Evolutionary conservation across 495 filamentous ascomycete species (phyloP).

Genomic region (Glonium stellatum): DNA sequence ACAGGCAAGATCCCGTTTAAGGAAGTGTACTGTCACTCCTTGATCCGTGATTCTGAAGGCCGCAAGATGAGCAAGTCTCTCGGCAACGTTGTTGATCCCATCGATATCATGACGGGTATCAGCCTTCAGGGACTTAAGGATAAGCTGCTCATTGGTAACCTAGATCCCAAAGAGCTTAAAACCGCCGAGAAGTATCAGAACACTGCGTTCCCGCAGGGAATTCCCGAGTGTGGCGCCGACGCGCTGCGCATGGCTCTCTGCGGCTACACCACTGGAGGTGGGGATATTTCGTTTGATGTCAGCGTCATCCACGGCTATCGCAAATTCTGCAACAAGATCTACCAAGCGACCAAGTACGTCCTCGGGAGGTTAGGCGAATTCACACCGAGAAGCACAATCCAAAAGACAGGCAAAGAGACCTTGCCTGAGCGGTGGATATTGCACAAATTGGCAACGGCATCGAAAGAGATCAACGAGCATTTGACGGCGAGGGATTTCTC

Average conservation of each 20-base stretch:
- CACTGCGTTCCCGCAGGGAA: slow-evolving; percentile 72
- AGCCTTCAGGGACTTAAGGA: slow-evolving; percentile 58
- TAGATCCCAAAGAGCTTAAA: slow-evolving; percentile 66
- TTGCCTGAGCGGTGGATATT: slow-evolving; percentile 81
- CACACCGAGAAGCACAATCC: slow-evolving; percentile 49
- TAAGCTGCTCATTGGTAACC: slow-evolving; percentile 63
- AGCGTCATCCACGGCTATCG: slow-evolving; percentile 79
- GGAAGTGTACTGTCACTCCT: slow-evolving; percentile 70
- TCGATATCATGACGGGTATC: slow-evolving; percentile 73
- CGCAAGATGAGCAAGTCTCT: slow-evolving; percentile 82
- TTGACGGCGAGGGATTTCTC: slow-evolving; percentile 69
- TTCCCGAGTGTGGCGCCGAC: slow-evolving; percentile 82
- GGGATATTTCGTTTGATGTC: slow-evolving; percentile 78
- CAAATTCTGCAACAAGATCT: slow-evolving; percentile 90
- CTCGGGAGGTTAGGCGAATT: slow-evolving; percentile 72
- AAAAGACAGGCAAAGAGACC: slow-evolving; percentile 58
- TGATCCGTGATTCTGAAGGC: slow-evolving; percentile 71
- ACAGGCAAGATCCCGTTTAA: slow-evolving; percentile 70
- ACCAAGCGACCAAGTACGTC: slow-evolving; percentile 82
- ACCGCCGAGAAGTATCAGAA: slow-evolving; percentile 72
- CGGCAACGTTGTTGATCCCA: slow-evolving; percentile 75
- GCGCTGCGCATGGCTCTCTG: slow-evolving; percentile 76
- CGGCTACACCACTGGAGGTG: slow-evolving; percentile 77
- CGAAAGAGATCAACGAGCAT: slow-evolving; percentile 65
- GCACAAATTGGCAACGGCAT: slow-evolving; percentile 65